Base-by-base conservation (phyloP, 2,329 filamentous ascomycete genomes). In the Alternaria arborescens region DNA sequence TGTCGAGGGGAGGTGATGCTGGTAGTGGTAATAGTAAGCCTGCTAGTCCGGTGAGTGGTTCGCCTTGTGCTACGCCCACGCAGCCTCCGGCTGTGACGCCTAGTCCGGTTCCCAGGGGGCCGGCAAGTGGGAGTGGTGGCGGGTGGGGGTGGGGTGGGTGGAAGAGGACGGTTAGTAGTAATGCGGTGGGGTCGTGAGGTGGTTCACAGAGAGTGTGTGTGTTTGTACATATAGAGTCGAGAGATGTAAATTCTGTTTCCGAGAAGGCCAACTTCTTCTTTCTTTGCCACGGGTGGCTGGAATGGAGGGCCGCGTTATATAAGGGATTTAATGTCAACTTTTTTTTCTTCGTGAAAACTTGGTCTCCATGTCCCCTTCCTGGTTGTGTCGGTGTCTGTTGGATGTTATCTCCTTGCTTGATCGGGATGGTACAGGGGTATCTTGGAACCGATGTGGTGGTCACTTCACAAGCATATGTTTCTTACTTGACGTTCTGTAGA, bases 71-170 rank as follows among this genome's bases (percentile, higher is more conserved):
- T n/a, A n/a, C n/a, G n/a, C n/a, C n/a, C n/a, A n/a, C n/a, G n/a
- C n/a, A n/a, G n/a, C n/a, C n/a, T n/a, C n/a, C n/a, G n/a, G n/a
- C n/a, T n/a, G n/a, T n/a, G n/a, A n/a, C n/a, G n/a, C n/a, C n/a
- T n/a, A n/a, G n/a, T n/a, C n/a, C n/a, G n/a, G n/a, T n/a, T n/a
- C n/a, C n/a, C n/a, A n/a, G n/a, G n/a, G n/a, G n/a, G n/a, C n/a
- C n/a, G n/a, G n/a, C n/a, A n/a, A n/a, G n/a, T n/a, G n/a, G n/a
- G n/a, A n/a, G n/a, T n/a, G n/a, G n/a, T n/a, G n/a, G n/a, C n/a
- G n/a, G n/a, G n/a, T n/a, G 75, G 70, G 72, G 69, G 2, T 78
- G 76, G 76, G 69, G 60, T 2, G 74, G 76, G 1, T 76, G 76
- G 74, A 78, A 78, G 71, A 71, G 76, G 62, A 73, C 65, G 7